Base-by-base conservation (phyloP, 176 grass and related monocot species). In the Thinopyrum elongatum region DNA sequence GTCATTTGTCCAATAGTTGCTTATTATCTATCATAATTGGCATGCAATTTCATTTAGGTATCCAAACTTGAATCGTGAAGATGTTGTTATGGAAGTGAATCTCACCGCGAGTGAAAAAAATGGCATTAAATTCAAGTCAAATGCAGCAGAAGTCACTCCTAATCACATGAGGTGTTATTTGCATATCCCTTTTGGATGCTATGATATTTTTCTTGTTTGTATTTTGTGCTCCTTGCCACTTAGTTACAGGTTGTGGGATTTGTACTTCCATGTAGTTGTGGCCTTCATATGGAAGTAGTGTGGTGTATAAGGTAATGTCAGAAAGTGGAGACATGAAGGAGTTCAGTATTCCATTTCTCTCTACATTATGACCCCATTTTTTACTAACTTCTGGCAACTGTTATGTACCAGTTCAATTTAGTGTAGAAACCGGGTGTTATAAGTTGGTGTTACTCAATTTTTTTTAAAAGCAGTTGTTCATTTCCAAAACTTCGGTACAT, bases 31-130 rank as follows among this genome's bases (percentile, higher is more conserved):
- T 51, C 22, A 14, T 70, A 71, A 3, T 41, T 67, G 46, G 27
- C 55, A 19, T 80, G 74, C 88, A 98, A 93, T 97, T 84, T 92
- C 95, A 65, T 97, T 97, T 80, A 92, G 86, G 80, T 97, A 97
- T 86, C 87, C 86, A 66, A 88, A 85, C 35, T 64, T 82, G 6
- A 87, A 63, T 63, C 57, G 74, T 21, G 90, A 92, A 59, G 95
- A 97, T 85, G 90, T 97, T 55, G 77, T 27, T 34, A 97, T 97
- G 95, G 87, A 92, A 73, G 65, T 94, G 77, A 94, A 79, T 76
- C 86, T 88, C 83, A 94, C 87, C 38, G 92, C 92, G 63, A 92
- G 80, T 78, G 92, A 92, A 80, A 92, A 87, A 66, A 94, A 70
- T 3, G 23, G 39, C 41, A 65, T 78, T 62, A 92, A 77, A 69